A percentile compares a stretch with the other conserved stretches of the same genome.
phyloP scores from a whole-genome alignment of 1,284 basidiomycete genomes.

The Tilletia horrida region DNA sequence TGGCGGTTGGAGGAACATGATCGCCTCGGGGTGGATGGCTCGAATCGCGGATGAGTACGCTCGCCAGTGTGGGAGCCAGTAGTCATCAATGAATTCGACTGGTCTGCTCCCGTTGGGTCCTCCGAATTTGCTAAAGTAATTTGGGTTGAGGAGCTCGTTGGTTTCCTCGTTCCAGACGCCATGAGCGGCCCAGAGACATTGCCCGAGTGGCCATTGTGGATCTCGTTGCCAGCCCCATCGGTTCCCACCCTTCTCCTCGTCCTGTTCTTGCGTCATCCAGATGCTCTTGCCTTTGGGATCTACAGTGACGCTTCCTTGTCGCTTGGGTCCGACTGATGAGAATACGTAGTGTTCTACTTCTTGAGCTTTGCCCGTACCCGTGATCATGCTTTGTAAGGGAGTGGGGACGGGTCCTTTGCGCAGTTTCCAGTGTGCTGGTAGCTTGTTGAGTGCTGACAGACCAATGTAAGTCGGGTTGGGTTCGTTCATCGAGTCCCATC shows the following conservation, averaged over 20 bases:
- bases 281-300: conserved; percentile 70
- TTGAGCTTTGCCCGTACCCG: conserved; percentile 82
- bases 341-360: conserved; percentile 84
- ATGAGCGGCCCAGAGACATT: conserved; percentile 83
- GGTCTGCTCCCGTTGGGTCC: conserved; percentile 50
- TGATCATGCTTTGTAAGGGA: conserved; percentile 74
- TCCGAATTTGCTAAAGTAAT: conserved; percentile 66
- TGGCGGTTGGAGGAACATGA: conserved; percentile 86
- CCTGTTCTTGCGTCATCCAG: conserved; percentile 45
- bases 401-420: conserved; percentile 79
- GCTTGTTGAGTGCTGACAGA: conserved; percentile 61
- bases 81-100: conserved; percentile 71
- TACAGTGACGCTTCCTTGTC: conserved; percentile 69
- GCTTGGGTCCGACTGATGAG: conserved; percentile 72
- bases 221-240: conserved; percentile 78
- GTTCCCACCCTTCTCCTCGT: conserved; percentile 32
- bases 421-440: conserved; percentile 58
- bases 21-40: conserved; percentile 72
- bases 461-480: conserved; percentile 84
- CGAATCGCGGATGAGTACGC: conserved; percentile 69
- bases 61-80: conserved; percentile 75
- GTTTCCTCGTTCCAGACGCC: conserved; percentile 81
- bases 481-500: conserved; percentile 96
- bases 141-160: conserved; percentile 67
- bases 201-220: conserved; percentile 74